Conservation (phyloP, 2,329 filamentous ascomycete species). For the Bipolaris gigantea region DNA sequence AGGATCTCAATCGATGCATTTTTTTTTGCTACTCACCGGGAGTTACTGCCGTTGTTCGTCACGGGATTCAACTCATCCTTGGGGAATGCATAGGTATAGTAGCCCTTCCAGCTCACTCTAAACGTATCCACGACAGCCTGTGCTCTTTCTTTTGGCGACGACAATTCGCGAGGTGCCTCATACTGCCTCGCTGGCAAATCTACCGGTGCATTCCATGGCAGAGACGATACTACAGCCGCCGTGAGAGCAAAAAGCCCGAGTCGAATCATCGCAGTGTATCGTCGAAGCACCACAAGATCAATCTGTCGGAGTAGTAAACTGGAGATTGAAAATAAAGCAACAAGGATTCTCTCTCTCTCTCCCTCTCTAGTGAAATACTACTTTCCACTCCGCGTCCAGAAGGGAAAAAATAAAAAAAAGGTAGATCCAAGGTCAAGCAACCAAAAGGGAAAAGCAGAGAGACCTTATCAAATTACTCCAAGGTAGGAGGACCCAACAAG, state of each 20-base stretch:
- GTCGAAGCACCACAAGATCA: no score
- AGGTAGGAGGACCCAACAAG: no score
- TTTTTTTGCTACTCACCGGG: slow-evolving; percentile 59
- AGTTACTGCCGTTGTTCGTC: slow-evolving; percentile 66
- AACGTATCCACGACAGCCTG: slow-evolving; percentile 42
- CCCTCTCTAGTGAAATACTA: not conserved
- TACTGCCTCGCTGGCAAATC: slow-evolving; percentile 18
- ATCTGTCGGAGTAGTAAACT: not conserved
- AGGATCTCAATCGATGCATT: not conserved
- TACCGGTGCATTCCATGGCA: slow-evolving; percentile 17
- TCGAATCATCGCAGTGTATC: slow-evolving; percentile 8
- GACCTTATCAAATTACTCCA: no score
- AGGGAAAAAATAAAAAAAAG: not conserved
- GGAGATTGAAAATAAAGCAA: not conserved
- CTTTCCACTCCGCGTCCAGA: not conserved
- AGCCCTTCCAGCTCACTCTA: slow-evolving; percentile 49
- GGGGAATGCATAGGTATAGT: slow-evolving; percentile 73
- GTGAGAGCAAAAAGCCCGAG: slow-evolving; percentile 12
- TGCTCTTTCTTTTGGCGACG: slow-evolving; percentile 23
- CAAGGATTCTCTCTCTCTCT: not conserved
- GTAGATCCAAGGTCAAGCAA: not conserved
- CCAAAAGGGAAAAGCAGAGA: not conserved
- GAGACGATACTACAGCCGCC: slow-evolving; percentile 13
- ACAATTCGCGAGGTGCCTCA: slow-evolving; percentile 3
- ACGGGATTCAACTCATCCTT: slow-evolving; percentile 75